Conservation (phyloP, 768 basidiomycete genomes). For the Tulasnella sp. region DNA sequence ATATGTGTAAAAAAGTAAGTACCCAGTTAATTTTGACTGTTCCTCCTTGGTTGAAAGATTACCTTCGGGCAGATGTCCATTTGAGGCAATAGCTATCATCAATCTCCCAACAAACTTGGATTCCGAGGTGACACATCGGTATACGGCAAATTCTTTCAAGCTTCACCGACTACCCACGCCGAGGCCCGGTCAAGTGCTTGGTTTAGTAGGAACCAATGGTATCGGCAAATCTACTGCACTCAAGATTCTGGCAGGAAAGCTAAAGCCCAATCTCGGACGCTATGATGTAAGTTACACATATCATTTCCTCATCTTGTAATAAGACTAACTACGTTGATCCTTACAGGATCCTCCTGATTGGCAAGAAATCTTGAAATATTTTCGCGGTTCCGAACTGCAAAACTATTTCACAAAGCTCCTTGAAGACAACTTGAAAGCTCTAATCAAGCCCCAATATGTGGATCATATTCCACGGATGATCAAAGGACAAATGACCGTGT, state of each 20-base stretch:
- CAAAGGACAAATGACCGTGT: conserved; percentile 77
- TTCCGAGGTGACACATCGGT: conserved; percentile 93
- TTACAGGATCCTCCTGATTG: conserved; percentile 90
- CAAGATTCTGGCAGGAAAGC: conserved; percentile 91
- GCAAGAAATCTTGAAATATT: conserved; percentile 97
- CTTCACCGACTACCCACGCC: conserved; percentile 96
- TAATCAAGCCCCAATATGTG: conserved; percentile 99
- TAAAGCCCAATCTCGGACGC: conserved; percentile 93
- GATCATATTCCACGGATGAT: conserved; percentile 96
- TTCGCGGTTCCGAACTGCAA: conserved; percentile 95
- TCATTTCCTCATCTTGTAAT: background rate
- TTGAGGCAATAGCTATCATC: conserved; percentile 98
- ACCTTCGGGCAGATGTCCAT: conserved; percentile 69
- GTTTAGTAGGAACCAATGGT: conserved; percentile 97
- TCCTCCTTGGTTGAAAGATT: background rate
- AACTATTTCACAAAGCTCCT: conserved; percentile 99
- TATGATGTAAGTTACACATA: conserved; percentile 64
- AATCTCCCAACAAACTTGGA: conserved; percentile 96
- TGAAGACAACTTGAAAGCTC: conserved; percentile 94
- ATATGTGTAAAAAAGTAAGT: conserved; percentile 98
- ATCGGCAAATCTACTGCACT: conserved; percentile 98
- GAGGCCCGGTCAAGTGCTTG: conserved; percentile 94
- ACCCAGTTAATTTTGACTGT: background rate
- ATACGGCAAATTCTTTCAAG: conserved; percentile 97
- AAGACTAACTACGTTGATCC: conserved; percentile 8